Conservation (phyloP, 106 monocot genomes). For the Chionographis japonica region DNA sequence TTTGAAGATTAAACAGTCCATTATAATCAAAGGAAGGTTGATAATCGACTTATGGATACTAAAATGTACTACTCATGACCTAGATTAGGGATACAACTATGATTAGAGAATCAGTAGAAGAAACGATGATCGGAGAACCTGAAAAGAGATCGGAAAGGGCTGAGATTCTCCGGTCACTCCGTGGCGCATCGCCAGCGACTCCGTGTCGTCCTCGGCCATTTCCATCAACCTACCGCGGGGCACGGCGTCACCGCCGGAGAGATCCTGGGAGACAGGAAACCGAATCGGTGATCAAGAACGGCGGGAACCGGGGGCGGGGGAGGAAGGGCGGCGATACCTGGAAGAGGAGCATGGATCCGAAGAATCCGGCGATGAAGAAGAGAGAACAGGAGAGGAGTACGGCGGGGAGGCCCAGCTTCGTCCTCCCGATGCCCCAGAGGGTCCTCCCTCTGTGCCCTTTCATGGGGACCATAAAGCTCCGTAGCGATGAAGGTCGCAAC, state of each 20-base stretch:
- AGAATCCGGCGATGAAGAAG: slow-evolving; percentile 77
- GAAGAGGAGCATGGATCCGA: slow-evolving; percentile 36
- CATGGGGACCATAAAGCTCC: no score
- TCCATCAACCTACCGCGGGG: slow-evolving; percentile 18
- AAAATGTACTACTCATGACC: no score
- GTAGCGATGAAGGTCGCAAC: no score
- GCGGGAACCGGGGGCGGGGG: background rate
- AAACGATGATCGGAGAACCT: slow-evolving; percentile 17
- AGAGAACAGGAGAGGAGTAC: slow-evolving; percentile 34
- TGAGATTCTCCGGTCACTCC: slow-evolving; percentile 48
- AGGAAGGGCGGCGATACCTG: slow-evolving; percentile 1
- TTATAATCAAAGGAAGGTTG: no score
- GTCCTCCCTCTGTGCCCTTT: slow-evolving; percentile 5
- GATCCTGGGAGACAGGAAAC: slow-evolving; percentile 19
- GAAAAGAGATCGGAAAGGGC: slow-evolving; percentile 41
- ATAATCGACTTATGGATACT: no score
- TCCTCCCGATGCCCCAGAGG: slow-evolving; percentile 12
- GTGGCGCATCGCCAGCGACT: slow-evolving; percentile 30
- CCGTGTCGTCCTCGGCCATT: slow-evolving; percentile 5
- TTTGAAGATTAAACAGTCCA: no score
- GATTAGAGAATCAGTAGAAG: no score
- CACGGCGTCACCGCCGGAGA: slow-evolving; percentile 2
- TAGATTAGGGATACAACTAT: no score
- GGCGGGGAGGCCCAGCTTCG: slow-evolving; percentile 43
- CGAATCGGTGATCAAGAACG: background rate